Base-by-base conservation (phyloP, 2,329 filamentous ascomycete genomes). In the Escovopsis sp. region DNA sequence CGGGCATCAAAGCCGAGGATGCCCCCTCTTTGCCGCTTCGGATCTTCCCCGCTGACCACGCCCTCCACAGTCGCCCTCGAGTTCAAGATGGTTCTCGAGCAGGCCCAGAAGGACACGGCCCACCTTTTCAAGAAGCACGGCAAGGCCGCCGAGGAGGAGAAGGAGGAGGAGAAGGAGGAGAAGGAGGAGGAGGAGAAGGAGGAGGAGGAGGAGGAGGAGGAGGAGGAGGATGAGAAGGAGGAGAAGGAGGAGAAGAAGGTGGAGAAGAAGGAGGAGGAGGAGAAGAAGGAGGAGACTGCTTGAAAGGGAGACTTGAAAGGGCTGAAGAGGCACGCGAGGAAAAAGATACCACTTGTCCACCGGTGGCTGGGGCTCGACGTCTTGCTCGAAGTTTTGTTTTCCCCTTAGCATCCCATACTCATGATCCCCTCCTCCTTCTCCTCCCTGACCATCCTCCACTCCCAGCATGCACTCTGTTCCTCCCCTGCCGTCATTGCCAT, bases 21-120 rank as follows among this genome's bases (percentile, higher is more conserved):
- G 27, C 29, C n/a, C 21, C 21, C 21, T 23, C 11, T 23, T 8
- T 23, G 8, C 11, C 6, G 8, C 6, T 23, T 4, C 19, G 19
- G 5, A 5, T 9, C 9, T 21, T 21, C 9, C 9, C 9, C 21
- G 21, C 21, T 23, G 21, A 23, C 21, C 3, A 23, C 8, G 13
- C 14, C 6, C 5, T 15, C 14, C 28, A 10, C 45, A 94, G 86
- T 96, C 55, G 90, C 90, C 68, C 93, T 94, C 62, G 68, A 76
- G 41, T 96, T 98, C 76, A 96, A 94, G 72, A 88, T 96, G 46
- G 79, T 85, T 38, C 96, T 96, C 68, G 76, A 93, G 66, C 86
- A 92, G 70, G 88, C 90, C 36, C 87, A 94, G 68, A 77, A 88
- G 66, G 86, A 94, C 58, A 98, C 96, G 63, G 86, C 90, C 70